Percentiles rank a stretch among this genome's conserved stretches.
Evolutionary conservation across 2,329 filamentous ascomycete species (phyloP).

Genomic region (Curvularia eragrostidis): DNA sequence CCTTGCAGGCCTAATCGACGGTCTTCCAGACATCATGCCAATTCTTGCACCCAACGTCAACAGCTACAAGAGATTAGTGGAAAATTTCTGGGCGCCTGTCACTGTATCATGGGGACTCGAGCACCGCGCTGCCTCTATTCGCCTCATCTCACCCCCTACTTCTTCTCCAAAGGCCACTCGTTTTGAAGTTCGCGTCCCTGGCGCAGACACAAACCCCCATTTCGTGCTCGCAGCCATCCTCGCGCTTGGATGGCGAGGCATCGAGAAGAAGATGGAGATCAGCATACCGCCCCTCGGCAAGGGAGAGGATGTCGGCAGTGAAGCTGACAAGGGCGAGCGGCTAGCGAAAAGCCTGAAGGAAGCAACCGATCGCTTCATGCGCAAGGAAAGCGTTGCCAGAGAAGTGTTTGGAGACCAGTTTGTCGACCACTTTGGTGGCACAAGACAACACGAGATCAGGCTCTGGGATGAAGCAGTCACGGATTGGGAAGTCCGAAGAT

Average conservation of each 20-base stretch:
- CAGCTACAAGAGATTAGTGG: constrained; percentile 96
- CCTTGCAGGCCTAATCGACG: constrained; percentile 85
- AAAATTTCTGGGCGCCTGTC: constrained; percentile 99
- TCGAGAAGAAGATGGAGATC: constrained; percentile 90
- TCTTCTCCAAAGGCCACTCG: constrained; percentile 84
- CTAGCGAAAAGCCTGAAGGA: constrained; percentile 86
- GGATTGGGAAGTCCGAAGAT: constrained; percentile 76
- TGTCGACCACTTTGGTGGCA: constrained; percentile 93
- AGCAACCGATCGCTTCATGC: constrained; percentile 78
- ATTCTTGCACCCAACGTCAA: constrained; percentile 93
- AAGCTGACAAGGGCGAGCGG: constrained; percentile 73
- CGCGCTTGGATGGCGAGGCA: constrained; percentile 85
- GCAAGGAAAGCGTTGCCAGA: constrained; percentile 82
- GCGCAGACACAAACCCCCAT: constrained; percentile 92
- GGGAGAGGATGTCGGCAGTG: constrained; percentile 79
- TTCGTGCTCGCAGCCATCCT: constrained; percentile 87
- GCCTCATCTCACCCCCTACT: constrained; percentile 87
- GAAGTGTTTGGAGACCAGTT: constrained; percentile 95
- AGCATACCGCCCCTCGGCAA: constrained; percentile 82
- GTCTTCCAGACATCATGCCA: constrained; percentile 94
- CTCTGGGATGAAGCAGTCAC: constrained; percentile 97
- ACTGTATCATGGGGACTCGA: constrained; percentile 97
- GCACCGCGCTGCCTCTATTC: constrained; percentile 89
- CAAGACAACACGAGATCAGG: constrained; percentile 86
- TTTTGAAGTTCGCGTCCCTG: constrained; percentile 90